Conservation (phyloP, 768 basidiomycete genomes). For the Epithele typhae region DNA sequence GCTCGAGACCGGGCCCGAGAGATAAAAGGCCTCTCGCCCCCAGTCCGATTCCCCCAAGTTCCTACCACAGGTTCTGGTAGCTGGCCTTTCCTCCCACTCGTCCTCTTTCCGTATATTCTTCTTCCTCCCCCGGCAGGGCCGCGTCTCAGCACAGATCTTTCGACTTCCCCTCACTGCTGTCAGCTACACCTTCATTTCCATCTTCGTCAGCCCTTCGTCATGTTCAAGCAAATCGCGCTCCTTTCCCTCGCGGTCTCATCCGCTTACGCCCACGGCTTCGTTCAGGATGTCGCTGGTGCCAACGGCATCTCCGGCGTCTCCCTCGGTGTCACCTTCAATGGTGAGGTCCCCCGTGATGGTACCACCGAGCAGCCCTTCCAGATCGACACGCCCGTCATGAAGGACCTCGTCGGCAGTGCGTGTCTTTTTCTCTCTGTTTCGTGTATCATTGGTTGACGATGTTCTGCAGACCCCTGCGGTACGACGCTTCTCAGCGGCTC, state of each 20-base stretch:
- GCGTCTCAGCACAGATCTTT: neutral
- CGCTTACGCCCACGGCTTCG: conserved; percentile 23
- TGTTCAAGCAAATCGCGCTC: conserved; percentile 13
- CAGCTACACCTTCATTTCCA: neutral
- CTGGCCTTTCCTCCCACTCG: conserved; percentile 1
- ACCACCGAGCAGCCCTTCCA: conserved; percentile 26
- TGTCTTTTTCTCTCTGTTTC: too few species aligned
- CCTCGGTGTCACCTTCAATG: conserved; percentile 22
- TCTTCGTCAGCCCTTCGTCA: conserved; percentile 1
- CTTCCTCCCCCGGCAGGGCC: conserved; percentile 1
- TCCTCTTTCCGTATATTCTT: neutral
- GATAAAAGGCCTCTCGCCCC: too few species aligned
- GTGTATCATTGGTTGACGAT: too few species aligned
- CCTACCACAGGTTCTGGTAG: conserved; percentile 4
- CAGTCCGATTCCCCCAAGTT: too few species aligned
- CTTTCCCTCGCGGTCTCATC: conserved; percentile 14
- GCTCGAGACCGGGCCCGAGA: too few species aligned
- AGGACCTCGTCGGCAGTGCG: conserved; percentile 11
- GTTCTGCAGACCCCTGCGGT: conserved; percentile 20
- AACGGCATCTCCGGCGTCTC: conserved; percentile 24
- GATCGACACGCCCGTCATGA: conserved; percentile 23
- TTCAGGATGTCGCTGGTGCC: conserved; percentile 21
- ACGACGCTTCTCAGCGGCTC: conserved; percentile 22
- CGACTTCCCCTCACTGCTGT: neutral
- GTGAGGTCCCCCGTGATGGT: conserved; percentile 21